Percentiles rank a stretch among this genome's conserved stretches.
Conservation (phyloP, 2,329 filamentous ascomycete species). For the Blastomyces parvus region DNA sequence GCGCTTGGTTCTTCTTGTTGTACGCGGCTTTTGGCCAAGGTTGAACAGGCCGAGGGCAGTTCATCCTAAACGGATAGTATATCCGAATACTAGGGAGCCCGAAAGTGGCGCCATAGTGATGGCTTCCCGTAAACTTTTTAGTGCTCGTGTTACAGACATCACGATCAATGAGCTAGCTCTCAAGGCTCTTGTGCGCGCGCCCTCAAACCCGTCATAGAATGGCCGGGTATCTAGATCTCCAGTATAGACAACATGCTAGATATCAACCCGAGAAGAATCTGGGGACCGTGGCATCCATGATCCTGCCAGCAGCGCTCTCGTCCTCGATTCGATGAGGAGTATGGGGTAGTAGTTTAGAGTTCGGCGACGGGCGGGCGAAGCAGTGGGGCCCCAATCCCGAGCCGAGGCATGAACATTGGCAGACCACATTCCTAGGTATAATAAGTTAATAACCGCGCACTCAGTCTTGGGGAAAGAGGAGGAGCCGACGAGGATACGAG, state of each 20-base stretch:
- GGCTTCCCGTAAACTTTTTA: neutral
- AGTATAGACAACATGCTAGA: too few species aligned
- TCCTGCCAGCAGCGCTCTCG: too few species aligned
- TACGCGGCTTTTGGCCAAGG: neutral
- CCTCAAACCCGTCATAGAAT: too few species aligned
- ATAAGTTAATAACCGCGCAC: neutral
- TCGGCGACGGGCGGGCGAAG: neutral
- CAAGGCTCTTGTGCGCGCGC: neutral
- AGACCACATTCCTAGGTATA: neutral
- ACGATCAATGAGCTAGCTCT: neutral
- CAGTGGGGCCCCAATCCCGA: neutral
- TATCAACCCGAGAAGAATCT: too few species aligned
- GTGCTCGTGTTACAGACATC: neutral
- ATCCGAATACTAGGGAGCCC: neutral
- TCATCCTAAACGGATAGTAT: neutral
- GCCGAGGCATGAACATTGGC: neutral
- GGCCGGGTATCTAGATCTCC: too few species aligned
- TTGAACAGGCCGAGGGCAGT: neutral
- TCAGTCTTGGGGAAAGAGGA: neutral
- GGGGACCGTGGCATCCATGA: too few species aligned
- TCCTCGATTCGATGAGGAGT: too few species aligned
- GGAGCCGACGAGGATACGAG: neutral
- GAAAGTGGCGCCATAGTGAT: too few species aligned
- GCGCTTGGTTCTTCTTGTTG: neutral
- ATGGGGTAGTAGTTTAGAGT: too few species aligned